Evolutionary conservation across 208 protist species (phyloP).

Genomic region (Paratrypanosoma confusum): DNA sequence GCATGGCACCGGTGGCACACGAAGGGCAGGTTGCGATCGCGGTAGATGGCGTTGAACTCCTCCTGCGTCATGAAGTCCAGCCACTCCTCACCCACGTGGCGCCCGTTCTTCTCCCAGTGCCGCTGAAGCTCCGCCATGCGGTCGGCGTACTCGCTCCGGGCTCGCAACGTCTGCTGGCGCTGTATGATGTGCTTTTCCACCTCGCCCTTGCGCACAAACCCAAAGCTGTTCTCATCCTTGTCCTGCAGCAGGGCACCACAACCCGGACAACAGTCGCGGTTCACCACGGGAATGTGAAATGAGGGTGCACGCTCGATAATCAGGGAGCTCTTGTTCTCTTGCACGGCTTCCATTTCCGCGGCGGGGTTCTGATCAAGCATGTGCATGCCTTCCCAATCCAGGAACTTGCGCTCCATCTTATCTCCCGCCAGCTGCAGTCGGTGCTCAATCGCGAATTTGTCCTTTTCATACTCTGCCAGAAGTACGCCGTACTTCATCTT

Average conservation of each 20-base stretch:
- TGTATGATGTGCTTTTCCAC: slow-evolving; percentile 66
- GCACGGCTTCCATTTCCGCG: slow-evolving; percentile 39
- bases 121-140: slow-evolving; percentile 82
- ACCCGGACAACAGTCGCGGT: slow-evolving; percentile 74
- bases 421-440: slow-evolving; percentile 60
- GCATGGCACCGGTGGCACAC: slow-evolving; percentile 83
- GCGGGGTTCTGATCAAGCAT: slow-evolving; percentile 66
- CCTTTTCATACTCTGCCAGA: slow-evolving; percentile 78
- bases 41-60: slow-evolving; percentile 86
- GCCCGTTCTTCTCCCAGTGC: slow-evolving; percentile 85
- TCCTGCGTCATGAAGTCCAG: slow-evolving; percentile 91
- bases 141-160: slow-evolving; percentile 65
- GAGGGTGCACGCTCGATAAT: slow-evolving; percentile 65
- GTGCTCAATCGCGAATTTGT: slow-evolving; percentile 77
- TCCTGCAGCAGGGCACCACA: slow-evolving; percentile 83
- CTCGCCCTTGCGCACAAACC: slow-evolving; percentile 63
- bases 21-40: slow-evolving; percentile 49
- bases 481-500: slow-evolving; percentile 86
- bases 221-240: slow-evolving; percentile 49
- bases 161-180: slow-evolving; percentile 29
- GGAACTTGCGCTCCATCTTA: slow-evolving; percentile 73
- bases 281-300: slow-evolving; percentile 61
- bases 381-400: slow-evolving; percentile 82
- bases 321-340: slow-evolving; percentile 62
- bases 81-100: slow-evolving; percentile 87